Base-by-base conservation (phyloP, 2,329 filamentous ascomycete species). In the Ceratocystis cacaofunesta region DNA sequence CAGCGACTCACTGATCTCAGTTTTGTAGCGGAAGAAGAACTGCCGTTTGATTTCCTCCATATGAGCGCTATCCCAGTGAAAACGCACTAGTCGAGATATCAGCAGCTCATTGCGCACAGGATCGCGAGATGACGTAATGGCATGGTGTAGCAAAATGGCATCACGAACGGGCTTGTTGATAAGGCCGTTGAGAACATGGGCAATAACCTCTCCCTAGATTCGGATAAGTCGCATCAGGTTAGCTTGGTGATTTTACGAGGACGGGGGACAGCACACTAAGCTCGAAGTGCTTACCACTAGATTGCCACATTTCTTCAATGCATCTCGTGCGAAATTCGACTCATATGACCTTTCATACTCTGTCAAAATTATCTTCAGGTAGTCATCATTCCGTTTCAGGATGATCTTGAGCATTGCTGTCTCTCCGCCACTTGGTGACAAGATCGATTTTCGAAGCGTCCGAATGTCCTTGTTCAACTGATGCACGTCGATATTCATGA, bases 91-190 rank as follows among this genome's bases (percentile, higher is more conserved):
- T 1, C 94, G 82, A 2, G 88, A 92, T 69, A 95, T 95, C 62
- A 99, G 83, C 61, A 96, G 78, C 73, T 96, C 92, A 58, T 89
- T 87, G 36, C 92, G 85, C 69, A 92, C 79, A 64, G 82, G 76
- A 72, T 92, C 89, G 69, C 83, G 83, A 69, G 81, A 83, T 2
- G 87, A 86, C 58, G 87, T 83, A 69, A 97, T 85, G 1, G 94
- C 92, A 77, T 97, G 94, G 75, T 95, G 86, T 1, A 99, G 80
- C 2, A 97, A 85, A 46, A 96, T 82, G 2, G 92, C 90, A 74
- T 97, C 94, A 65, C 94, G 89, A 68, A 95, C 90, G 5, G 94
- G 92, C 67, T 89, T 89, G 77, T 97, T 97, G 78, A 97, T 95
- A 66, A 95, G 86, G 71, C 94, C 94, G 76, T 97, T 96, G 72